Conservation (phyloP, 352 stramenopile genomes). For the Pythium sp. region DNA sequence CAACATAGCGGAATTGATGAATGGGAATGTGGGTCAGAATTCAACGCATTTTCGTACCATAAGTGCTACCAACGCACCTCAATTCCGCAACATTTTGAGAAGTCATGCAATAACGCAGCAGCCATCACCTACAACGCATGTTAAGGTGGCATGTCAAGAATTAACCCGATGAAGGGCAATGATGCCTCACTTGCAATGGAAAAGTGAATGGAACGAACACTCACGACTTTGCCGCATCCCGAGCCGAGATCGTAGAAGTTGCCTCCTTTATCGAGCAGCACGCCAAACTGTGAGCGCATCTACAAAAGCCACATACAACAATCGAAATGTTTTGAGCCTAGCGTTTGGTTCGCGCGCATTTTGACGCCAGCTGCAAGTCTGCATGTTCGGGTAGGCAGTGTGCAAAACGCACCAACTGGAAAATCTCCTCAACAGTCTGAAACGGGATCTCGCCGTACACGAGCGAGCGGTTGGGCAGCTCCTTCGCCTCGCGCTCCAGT, state of each 20-base stretch:
- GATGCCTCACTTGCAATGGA: too few species aligned
- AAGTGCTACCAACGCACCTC: constrained; percentile 28
- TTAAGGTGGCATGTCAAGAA: too few species aligned
- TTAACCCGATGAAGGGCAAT: too few species aligned
- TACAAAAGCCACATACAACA: constrained; percentile 6
- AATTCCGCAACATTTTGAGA: constrained; percentile 61
- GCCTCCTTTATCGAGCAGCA: constrained; percentile 55
- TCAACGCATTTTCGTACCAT: not conserved
- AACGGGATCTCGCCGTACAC: constrained; percentile 69
- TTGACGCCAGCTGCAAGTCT: too few species aligned
- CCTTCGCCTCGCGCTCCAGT: constrained; percentile 63
- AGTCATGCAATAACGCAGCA: constrained; percentile 57
- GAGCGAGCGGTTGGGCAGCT: constrained; percentile 58
- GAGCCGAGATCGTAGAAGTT: constrained; percentile 74
- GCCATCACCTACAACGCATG: constrained; percentile 39
- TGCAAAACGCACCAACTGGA: constrained; percentile 38
- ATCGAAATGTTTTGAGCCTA: not conserved
- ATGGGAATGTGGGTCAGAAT: not conserved
- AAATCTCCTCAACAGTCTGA: constrained; percentile 49
- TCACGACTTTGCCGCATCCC: constrained; percentile 69
- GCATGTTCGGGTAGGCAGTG: not conserved
- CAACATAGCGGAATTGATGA: not conserved
- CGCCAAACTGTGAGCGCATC: constrained; percentile 59
- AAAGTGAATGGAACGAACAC: constrained; percentile 4
- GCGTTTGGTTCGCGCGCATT: not conserved